Conservation (phyloP, 2,329 filamentous ascomycete species). For the Chaetomium olivaceum region DNA sequence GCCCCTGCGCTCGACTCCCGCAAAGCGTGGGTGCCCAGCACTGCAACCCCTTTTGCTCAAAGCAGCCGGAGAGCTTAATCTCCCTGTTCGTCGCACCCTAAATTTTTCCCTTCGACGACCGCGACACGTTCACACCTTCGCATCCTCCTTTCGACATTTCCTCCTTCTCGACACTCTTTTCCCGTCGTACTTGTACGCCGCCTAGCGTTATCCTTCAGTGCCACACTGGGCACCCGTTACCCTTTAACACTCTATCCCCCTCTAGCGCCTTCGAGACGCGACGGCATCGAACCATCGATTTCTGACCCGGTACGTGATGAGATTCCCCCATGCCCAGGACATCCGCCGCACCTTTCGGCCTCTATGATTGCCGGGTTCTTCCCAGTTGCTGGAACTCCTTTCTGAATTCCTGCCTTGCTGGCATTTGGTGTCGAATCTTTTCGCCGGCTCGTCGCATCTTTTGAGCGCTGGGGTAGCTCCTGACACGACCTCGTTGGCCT, state of each 20-base stretch:
- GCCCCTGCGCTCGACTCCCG: constrained; percentile 28
- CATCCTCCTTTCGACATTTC: constrained; percentile 32
- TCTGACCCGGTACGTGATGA: constrained; percentile 32
- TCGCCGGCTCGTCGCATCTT: constrained; percentile 8
- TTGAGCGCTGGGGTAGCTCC: constrained; percentile 1
- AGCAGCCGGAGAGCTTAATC: constrained; percentile 29
- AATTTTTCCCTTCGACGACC: constrained; percentile 34
- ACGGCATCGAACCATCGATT: constrained; percentile 30
- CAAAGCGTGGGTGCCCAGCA: constrained; percentile 22
- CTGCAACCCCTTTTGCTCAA: constrained; percentile 34
- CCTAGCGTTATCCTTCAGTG: constrained; percentile 31
- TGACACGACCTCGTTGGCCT: constrained; percentile 11
- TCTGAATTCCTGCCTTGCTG: not conserved
- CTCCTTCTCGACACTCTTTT: constrained; percentile 35
- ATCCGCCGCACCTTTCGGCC: not conserved
- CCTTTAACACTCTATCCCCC: constrained; percentile 26
- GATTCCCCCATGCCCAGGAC: constrained; percentile 9
- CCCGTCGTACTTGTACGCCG: constrained; percentile 32
- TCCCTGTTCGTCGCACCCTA: constrained; percentile 32
- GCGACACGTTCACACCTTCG: constrained; percentile 29
- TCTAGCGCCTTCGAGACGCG: constrained; percentile 42
- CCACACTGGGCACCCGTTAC: constrained; percentile 21
- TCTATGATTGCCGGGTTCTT: constrained; percentile 14
- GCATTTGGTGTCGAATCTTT: not conserved
- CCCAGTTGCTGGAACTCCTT: not conserved